Base-by-base conservation (phyloP, 306 rosid species). In the Mucuna pruriens region DNA sequence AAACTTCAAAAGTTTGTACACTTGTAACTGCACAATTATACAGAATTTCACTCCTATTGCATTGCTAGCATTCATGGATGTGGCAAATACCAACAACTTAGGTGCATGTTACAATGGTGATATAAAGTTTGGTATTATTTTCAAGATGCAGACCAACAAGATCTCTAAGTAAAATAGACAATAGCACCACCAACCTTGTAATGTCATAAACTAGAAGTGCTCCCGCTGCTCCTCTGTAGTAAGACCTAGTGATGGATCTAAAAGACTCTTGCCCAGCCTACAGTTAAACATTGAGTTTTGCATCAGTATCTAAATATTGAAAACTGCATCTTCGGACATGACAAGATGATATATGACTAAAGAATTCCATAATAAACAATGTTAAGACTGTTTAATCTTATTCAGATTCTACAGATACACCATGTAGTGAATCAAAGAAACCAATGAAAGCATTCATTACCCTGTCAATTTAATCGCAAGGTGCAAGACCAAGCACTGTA, bases 221-320 rank as follows among this genome's bases (percentile, higher is more conserved):
- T 44, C 97, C 98, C 7, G 97, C 98, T 48, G 98, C 98, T 88
- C 97, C 98, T 78, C 98, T 86, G 76, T 95, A 95, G 85, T 95
- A 95, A 55, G 98, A 95, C 86, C 98, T 87, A 80, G 98, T 95
- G 85, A 95, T 95, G 19, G 98, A 95, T 84, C 98, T 89, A 90
- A 95, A 95, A 17, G 98, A 92, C 81, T 95, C 98, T 90, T 95
- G 98, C 80, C 98, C 98, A 68, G 98, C 98, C 98, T 95, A 89
- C 80, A 88, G 63, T 40, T 79, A 61, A 85, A 80, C 64, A 51
- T 61, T 7, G 1, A 4, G 62, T 42, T 71, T 78, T 44, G n/a
- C 69, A 46, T 83, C 77, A 83, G 81, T 74, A 74, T 33, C 12
- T 39, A 75, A 44, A 58, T 60, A 58, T 23, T 22, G 19, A 55